phyloP scores from a whole-genome alignment of 2,329 filamentous ascomycete species.

The Aspergillus sp. region DNA sequence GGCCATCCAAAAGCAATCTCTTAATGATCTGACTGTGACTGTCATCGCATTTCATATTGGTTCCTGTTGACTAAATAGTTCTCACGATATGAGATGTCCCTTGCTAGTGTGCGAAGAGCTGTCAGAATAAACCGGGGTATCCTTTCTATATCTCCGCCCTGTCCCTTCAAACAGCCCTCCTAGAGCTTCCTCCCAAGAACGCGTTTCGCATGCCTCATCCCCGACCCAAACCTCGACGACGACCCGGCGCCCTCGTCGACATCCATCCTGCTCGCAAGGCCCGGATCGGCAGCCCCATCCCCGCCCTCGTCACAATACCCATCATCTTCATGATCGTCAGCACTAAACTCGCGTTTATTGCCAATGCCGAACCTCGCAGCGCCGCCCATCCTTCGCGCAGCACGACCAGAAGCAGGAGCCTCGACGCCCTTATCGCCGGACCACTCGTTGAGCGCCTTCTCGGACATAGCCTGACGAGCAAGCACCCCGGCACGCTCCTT shows the following conservation, averaged over 20 bases:
- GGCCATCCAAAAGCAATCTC: conserved; percentile 5
- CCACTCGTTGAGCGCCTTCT: conserved; percentile 39
- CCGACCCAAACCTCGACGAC: conserved; percentile 11
- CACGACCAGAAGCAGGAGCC: conserved; percentile 2
- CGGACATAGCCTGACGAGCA: conserved; percentile 41
- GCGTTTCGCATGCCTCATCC: conserved; percentile 25
- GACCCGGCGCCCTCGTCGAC: conserved; percentile 28
- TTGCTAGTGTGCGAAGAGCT: too few relatives aligned
- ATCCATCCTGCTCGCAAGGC: conserved; percentile 26
- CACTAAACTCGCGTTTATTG: conserved; percentile 33
- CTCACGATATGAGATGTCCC: too few relatives aligned
- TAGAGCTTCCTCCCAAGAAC: conserved; percentile 29
- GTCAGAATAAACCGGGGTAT: not conserved
- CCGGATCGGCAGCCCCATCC: conserved; percentile 17
- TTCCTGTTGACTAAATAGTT: too few relatives aligned
- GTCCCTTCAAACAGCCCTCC: too few relatives aligned
- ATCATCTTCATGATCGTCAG: conserved; percentile 31
- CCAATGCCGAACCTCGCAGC: conserved; percentile 13
- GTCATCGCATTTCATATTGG: conserved; percentile 3
- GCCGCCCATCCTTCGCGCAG: conserved; percentile 6
- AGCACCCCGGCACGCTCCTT: conserved; percentile 44
- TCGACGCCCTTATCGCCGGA: conserved; percentile 8
- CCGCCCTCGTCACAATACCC: conserved; percentile 25
- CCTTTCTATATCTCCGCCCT: too few relatives aligned
- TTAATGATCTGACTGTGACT: too few relatives aligned